Evolutionary conservation across 2,329 filamentous ascomycete species (phyloP), one percentile per base, ranked within the genome.

Genomic region (Colletotrichum abscissum): DNA sequence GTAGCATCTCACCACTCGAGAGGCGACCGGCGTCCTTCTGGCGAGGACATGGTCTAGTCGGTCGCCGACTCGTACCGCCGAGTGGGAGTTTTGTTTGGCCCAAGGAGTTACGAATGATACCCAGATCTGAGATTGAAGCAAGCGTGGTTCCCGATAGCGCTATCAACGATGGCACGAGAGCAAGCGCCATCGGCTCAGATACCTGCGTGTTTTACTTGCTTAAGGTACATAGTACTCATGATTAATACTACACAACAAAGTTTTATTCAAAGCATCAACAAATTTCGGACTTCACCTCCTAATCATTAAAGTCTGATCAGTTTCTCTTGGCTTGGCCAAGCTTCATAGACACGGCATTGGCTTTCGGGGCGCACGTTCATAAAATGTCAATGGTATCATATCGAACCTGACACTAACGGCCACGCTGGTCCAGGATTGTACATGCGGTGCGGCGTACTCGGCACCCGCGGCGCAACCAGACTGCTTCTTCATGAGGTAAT

Each of bases 251-350:
- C 38, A 58, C 42, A 38, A 7, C 14, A 33, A 42, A 52, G 16
- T 72, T 63, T 69, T 26, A 46, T 33, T 19, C 42, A 42, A 55
- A 63, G 22, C 57, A 33, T 16, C 33, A 22, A 26, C 26, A 33
- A 54, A 35, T 58, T 56, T n/a, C 35, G 4, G 33, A 52, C 26
- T 28, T 57, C 24, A 19, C 42, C 30, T 22, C 46, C 33, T n/a
- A 56, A 56, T 57, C 35, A 62, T 57, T 26, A 22, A 62, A 56
- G 49, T 67, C 57, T 42, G 55, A 54, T 65, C 24, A 58, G 52
- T 42, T 54, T 70, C 16, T 56, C 63, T 68, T 63, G 33, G 57
- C 69, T 72, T 63, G 49, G 63, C 19, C 46, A 71, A 71, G 68
- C 63, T 72, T 66, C 28, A 52, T 1, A 33, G 30, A 55, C 42